Evolutionary conservation across 495 filamentous ascomycete species (phyloP).

Genomic region (Penicillium waksmanii): DNA sequence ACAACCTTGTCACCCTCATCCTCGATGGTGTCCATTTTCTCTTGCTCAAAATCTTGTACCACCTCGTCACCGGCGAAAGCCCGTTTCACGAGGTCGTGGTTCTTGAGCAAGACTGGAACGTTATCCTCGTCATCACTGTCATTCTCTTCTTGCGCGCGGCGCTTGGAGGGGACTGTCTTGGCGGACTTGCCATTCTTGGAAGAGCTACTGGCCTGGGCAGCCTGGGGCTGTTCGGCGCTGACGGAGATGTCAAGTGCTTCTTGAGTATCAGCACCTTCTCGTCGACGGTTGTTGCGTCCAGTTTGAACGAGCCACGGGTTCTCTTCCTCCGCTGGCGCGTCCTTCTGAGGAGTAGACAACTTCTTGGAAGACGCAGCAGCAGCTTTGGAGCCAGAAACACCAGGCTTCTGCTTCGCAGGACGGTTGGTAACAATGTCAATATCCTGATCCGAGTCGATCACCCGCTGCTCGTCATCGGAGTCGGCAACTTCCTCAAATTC

Average conservation of each 20-base stretch:
- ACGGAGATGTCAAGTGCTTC: constrained; percentile 46
- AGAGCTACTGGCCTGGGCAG: constrained; percentile 12
- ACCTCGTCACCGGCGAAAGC: constrained; percentile 93
- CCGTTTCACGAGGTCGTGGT: constrained; percentile 78
- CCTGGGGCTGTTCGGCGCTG: constrained; percentile 31
- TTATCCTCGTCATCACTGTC: constrained; percentile 60
- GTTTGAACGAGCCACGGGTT: constrained; percentile 57
- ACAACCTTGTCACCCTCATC: constrained; percentile 86
- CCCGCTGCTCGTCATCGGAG: constrained; percentile 57
- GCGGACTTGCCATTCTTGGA: constrained; percentile 25
- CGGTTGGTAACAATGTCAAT: constrained; percentile 27
- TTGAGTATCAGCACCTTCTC: constrained; percentile 34
- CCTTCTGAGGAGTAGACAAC: constrained; percentile 23
- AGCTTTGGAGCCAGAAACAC: constrained; percentile 2
- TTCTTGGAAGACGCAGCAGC: constrained; percentile 22
- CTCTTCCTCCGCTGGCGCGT: constrained; percentile 31
- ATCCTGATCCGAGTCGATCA: constrained; percentile 29
- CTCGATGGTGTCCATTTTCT: constrained; percentile 72
- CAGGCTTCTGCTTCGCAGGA: constrained; percentile 29
- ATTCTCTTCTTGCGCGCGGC: constrained; percentile 35
- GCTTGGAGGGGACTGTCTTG: constrained; percentile 27
- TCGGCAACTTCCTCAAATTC: constrained; percentile 63
- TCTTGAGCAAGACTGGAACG: constrained; percentile 68
- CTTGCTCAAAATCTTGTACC: constrained; percentile 76
- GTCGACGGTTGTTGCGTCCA: constrained; percentile 42